Evolutionary conservation across 768 basidiomycete genomes (phyloP).

Genomic region (Lactarius akahatsu): DNA sequence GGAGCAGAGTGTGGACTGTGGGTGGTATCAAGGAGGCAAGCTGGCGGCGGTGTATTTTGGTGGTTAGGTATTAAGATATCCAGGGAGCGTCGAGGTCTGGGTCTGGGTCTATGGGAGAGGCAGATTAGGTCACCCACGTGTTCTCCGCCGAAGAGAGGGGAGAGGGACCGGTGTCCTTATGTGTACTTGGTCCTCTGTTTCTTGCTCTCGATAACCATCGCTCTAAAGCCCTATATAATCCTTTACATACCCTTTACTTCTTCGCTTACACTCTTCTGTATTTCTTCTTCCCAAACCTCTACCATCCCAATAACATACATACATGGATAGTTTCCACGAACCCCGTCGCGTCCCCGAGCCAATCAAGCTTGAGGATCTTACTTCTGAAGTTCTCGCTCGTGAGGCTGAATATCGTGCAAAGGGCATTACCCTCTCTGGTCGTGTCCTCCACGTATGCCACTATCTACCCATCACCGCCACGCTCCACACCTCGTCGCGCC

Average conservation of each 20-base stretch:
- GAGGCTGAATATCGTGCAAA: constrained; percentile 69
- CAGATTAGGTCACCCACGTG: not conserved
- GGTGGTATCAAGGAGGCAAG: not conserved
- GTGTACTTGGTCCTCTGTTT: constrained; percentile 8
- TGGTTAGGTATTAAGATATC: not conserved
- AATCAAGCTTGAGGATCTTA: constrained; percentile 69
- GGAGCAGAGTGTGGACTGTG: not conserved
- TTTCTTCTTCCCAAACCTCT: not conserved
- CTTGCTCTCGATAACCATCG: constrained; percentile 24
- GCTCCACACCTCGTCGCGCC: constrained; percentile 41
- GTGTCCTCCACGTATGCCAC: constrained; percentile 90
- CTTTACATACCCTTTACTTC: not conserved
- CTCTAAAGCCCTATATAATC: constrained; percentile 23
- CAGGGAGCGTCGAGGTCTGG: not conserved
- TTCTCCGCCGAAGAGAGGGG: not conserved
- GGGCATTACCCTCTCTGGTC: constrained; percentile 75
- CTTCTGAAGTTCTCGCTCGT: constrained; percentile 66
- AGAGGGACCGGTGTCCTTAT: not conserved
- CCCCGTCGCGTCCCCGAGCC: constrained; percentile 44
- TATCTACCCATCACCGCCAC: constrained; percentile 80
- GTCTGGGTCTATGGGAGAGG: no score
- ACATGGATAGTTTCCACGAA: constrained; percentile 73
- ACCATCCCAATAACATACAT: not conserved
- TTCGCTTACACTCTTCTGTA: not conserved
- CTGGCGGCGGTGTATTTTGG: not conserved